Base-by-base conservation (phyloP, 352 stramenopile genomes). In the Pythium aristosporum region DNA sequence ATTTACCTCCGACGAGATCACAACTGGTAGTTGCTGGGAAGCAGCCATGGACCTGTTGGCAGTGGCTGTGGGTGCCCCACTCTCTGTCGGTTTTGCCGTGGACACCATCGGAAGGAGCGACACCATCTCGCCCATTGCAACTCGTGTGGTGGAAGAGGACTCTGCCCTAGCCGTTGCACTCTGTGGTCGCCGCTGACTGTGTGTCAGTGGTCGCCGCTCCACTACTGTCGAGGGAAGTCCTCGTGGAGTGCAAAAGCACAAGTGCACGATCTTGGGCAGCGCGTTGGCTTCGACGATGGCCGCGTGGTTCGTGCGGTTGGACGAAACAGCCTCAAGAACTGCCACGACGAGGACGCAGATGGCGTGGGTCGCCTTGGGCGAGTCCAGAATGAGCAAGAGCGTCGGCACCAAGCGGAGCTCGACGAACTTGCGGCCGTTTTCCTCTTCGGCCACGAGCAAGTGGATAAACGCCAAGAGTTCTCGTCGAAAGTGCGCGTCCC, bases 381-480 rank as follows among this genome's bases (percentile, higher is more conserved):
- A 69, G 34, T 81, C 67, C 16, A 92, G 68, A 1, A 90, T 67
- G 13, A 74, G 67, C 1, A 92, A 69, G n/a, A 90, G 57, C 15
- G 73, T 86, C 11, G 80, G 70, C 6, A 88, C 47, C 11, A 92
- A 47, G 28, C 74, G 63, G 34, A 85, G 67, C 18, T 85, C 77
- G n/a, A 88, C 76, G 30, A 91, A 87, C 9, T 70, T 67, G 15
- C 68, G 70, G 5, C 74, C 77, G 49, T 87, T 88, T 55, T 89
- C 79, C 36, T 75, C 67, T 60, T 89, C 82, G 1, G 68, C 62
- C 2, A 88, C 76, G 25, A 92, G 58, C 34, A 85, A 71, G 25
- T 84, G 72, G 30, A 91, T 72, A 50, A 85, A 87, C 30, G 80
- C 73, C n/a, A 92, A 69, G 51, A 91, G 57, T 46, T 88, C 81